phyloP scores from a whole-genome alignment of 495 filamentous ascomycete species.

The Penicillium mononematosum region DNA sequence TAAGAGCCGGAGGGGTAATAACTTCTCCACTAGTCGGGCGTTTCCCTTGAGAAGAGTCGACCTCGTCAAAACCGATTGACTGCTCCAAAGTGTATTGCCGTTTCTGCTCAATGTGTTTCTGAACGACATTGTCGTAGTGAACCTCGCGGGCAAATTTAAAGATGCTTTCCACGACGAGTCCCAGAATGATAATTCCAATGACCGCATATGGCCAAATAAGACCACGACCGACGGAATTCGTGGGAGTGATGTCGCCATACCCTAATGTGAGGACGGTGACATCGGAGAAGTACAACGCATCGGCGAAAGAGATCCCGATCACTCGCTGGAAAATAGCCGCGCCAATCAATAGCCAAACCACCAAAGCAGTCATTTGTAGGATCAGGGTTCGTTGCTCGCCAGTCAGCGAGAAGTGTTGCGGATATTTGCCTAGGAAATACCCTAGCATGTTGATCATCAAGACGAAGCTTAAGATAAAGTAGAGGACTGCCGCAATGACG shows the following conservation, averaged over 20 bases:
- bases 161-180: constrained; percentile 83
- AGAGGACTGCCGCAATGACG: constrained; percentile 65
- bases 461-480: constrained; percentile 60
- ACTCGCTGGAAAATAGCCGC: constrained; percentile 55
- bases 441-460: constrained; percentile 78
- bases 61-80: constrained; percentile 44
- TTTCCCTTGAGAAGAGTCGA: background rate
- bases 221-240: constrained; percentile 52
- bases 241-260: constrained; percentile 58
- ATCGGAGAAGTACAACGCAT: constrained; percentile 64
- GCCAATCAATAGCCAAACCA: constrained; percentile 61
- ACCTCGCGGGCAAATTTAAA: constrained; percentile 65
- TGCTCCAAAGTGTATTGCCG: constrained; percentile 57
- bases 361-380: constrained; percentile 62
- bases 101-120: constrained; percentile 58
- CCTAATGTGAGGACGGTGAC: constrained; percentile 66
- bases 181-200: constrained; percentile 80
- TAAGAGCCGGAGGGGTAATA: constrained; percentile 1
- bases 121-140: constrained; percentile 64
- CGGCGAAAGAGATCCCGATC: constrained; percentile 49
- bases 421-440: constrained; percentile 74
- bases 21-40: background rate
- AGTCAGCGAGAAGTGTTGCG: constrained; percentile 69
- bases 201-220: constrained; percentile 82
- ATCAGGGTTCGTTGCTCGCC: constrained; percentile 70